Conservation (phyloP, 2,329 filamentous ascomycete genomes). For the Aspergillus udagawae region DNA sequence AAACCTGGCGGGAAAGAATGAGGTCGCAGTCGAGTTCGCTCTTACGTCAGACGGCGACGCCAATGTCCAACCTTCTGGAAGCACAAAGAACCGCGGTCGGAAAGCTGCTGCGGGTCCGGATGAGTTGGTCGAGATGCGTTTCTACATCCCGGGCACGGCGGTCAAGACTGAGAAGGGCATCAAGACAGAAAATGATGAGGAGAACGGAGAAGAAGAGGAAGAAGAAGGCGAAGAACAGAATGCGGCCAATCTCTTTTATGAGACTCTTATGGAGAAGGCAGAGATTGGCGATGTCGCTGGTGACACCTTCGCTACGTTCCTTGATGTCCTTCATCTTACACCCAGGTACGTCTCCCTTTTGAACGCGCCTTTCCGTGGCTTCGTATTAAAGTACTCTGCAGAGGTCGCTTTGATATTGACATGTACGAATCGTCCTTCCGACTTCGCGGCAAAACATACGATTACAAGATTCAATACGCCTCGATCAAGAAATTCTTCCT, state of each 20-base stretch:
- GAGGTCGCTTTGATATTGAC: slow-evolving; percentile 98
- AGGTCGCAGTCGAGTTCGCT: slow-evolving; percentile 93
- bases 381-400: slow-evolving; percentile 36
- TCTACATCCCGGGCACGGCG: slow-evolving; percentile 92
- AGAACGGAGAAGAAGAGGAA: slow-evolving; percentile 60
- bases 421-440: slow-evolving; percentile 99
- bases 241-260: slow-evolving; percentile 95
- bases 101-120: slow-evolving; percentile 87
- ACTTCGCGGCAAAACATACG: slow-evolving; percentile 96
- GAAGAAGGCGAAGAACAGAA: slow-evolving; percentile 80
- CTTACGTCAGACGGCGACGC: slow-evolving; percentile 69
- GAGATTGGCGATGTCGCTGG: slow-evolving; percentile 99
- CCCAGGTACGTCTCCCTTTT: slow-evolving; percentile 60
- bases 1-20: slow-evolving; percentile 94
- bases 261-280: slow-evolving; percentile 95
- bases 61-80: slow-evolving; percentile 68
- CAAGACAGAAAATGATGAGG: slow-evolving; percentile 59
- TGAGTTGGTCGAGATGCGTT: slow-evolving; percentile 96
- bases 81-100: slow-evolving; percentile 70
- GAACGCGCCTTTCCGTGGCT: slow-evolving; percentile 5
- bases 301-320: slow-evolving; percentile 94
- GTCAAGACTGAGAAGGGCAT: slow-evolving; percentile 67
- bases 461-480: slow-evolving; percentile 99
- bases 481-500: slow-evolving; percentile 99
- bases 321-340: slow-evolving; percentile 94